These are phyloP conservation scores for Graphilbum sp. DNA, from an alignment of 2,329 filamentous ascomycete species.

Conservation along the genomic window DNA sequence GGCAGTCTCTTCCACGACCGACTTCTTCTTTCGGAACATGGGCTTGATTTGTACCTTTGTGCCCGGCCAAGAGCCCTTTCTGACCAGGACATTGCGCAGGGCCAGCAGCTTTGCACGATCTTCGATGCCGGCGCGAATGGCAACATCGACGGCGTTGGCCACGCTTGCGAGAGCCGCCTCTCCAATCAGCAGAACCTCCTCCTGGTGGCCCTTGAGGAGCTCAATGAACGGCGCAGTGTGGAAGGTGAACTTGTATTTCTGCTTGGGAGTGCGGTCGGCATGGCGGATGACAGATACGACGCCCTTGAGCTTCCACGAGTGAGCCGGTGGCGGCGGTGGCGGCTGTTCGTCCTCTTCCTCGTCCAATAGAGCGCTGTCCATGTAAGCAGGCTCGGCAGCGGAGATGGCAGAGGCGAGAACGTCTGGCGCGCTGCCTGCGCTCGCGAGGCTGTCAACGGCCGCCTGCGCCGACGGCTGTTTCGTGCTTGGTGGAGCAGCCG, in stretches of 20 bases:
- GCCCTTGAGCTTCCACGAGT: slow-evolving; percentile 95
- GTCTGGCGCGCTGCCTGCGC: background rate
- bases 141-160: slow-evolving; percentile 69
- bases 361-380: slow-evolving; percentile 12
- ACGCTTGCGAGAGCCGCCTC: slow-evolving; percentile 82
- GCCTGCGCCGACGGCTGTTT: background rate
- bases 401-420: background rate
- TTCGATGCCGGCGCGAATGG: slow-evolving; percentile 64
- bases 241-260: slow-evolving; percentile 99
- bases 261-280: slow-evolving; percentile 92
- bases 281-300: slow-evolving; percentile 94
- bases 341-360: slow-evolving; percentile 27
- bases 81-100: slow-evolving; percentile 71
- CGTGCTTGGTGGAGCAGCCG: background rate
- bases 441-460: background rate
- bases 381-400: background rate
- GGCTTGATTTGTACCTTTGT: slow-evolving; percentile 99
- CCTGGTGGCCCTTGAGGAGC: slow-evolving; percentile 83
- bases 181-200: slow-evolving; percentile 87
- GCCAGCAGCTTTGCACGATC: slow-evolving; percentile 75
- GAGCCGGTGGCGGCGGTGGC: slow-evolving; percentile 55
- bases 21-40: slow-evolving; percentile 86
- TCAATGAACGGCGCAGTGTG: slow-evolving; percentile 94
- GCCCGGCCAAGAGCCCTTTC: slow-evolving; percentile 85
- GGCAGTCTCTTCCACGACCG: slow-evolving; percentile 36